These are phyloP conservation scores for Eremothecium sinecaudum DNA, from an alignment of 1,139 yeast species.

Conservation along the genomic window DNA sequence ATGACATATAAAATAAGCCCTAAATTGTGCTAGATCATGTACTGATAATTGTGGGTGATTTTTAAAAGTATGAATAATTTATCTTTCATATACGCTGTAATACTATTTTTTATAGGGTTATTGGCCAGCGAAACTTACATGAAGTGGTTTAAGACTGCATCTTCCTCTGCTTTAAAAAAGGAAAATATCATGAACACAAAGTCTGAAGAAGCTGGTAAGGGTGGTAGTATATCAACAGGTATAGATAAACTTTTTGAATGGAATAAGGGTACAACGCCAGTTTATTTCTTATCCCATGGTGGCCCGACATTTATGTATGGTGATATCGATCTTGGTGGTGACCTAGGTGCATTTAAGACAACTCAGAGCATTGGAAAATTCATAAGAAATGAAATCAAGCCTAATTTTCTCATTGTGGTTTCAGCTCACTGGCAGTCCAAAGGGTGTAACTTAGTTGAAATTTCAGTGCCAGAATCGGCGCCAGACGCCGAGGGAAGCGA, in stretches of 20 bases:
- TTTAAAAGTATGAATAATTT: too few species aligned
- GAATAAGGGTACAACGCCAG: constrained; percentile 34
- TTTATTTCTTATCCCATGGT: constrained; percentile 65
- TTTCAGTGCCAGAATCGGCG: constrained; percentile 37
- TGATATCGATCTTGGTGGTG: constrained; percentile 37
- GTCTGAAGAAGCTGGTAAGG: not conserved
- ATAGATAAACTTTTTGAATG: not conserved
- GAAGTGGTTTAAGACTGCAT: too few species aligned
- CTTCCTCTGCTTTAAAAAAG: too few species aligned
- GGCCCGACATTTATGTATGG: constrained; percentile 65
- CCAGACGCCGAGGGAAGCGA: not conserved
- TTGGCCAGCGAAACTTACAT: too few species aligned
- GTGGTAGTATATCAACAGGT: not conserved
- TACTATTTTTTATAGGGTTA: too few species aligned
- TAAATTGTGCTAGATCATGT: too few species aligned
- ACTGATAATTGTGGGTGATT: too few species aligned
- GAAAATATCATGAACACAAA: too few species aligned
- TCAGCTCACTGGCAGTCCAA: constrained; percentile 72
- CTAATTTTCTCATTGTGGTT: constrained; percentile 55
- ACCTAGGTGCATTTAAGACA: constrained; percentile 51
- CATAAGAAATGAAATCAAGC: constrained; percentile 43
- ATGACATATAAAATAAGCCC: too few species aligned
- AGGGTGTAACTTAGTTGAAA: constrained; percentile 35
- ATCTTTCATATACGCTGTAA: too few species aligned
- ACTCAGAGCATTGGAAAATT: constrained; percentile 42